A percentile compares a stretch with the other conserved stretches of the same genome.
These are phyloP conservation scores for Pseudogymnoascus sp. DNA, from an alignment of 2,329 filamentous ascomycete genomes.

Conservation along the genomic window DNA sequence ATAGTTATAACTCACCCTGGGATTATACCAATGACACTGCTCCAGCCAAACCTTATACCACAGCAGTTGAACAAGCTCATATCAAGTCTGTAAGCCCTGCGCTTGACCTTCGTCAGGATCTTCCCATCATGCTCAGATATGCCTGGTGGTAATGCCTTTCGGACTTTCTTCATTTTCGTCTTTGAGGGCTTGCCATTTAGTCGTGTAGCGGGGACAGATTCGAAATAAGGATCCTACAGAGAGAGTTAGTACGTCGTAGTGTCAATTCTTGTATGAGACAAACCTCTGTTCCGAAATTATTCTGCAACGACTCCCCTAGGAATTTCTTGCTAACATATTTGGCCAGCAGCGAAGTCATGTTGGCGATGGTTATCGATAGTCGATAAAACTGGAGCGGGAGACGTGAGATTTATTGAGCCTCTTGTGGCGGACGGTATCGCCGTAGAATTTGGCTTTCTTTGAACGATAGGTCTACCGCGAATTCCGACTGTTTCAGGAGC, in stretches of 20 bases:
- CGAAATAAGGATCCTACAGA: slow-evolving; percentile 79
- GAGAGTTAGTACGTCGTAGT: slow-evolving; percentile 12
- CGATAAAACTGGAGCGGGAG: background rate
- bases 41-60: slow-evolving; percentile 82
- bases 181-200: slow-evolving; percentile 54
- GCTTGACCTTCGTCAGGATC: slow-evolving; percentile 78
- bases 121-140: slow-evolving; percentile 75
- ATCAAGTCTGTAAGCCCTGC: slow-evolving; percentile 77
- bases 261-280: slow-evolving; percentile 28
- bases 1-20: slow-evolving; percentile 56
- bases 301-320: slow-evolving; percentile 46
- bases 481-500: slow-evolving; percentile 20
- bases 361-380: slow-evolving; percentile 16
- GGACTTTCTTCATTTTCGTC: slow-evolving; percentile 67
- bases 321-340: slow-evolving; percentile 51
- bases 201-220: slow-evolving; percentile 67
- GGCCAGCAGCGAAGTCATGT: slow-evolving; percentile 46
- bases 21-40: slow-evolving; percentile 73
- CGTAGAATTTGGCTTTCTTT: slow-evolving; percentile 22
- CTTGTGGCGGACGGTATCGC: slow-evolving; percentile 11
- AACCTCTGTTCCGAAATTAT: slow-evolving; percentile 49
- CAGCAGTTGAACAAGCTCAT: slow-evolving; percentile 74
- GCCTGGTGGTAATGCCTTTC: slow-evolving; percentile 75
- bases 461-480: slow-evolving; percentile 21
- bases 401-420: background rate